Evolutionary conservation across 257 asterid species (phyloP).

Genomic region (Nicotiana obtusifolia): DNA sequence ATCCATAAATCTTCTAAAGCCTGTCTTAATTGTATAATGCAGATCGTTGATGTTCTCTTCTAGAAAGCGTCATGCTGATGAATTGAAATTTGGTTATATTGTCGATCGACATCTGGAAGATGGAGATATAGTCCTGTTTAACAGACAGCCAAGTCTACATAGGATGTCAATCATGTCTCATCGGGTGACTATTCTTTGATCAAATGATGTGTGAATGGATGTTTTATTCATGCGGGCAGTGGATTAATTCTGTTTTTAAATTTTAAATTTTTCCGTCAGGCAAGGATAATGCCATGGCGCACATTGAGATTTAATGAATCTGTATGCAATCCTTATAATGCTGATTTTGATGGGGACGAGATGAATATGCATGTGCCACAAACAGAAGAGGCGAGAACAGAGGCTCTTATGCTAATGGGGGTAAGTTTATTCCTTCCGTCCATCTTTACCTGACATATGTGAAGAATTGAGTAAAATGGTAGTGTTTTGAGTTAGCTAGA

Average conservation of each 20-base stretch:
- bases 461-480: not conserved
- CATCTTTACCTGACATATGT: not conserved
- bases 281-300: slow-evolving; percentile 99
- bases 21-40: slow-evolving; percentile 3
- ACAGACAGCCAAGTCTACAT: slow-evolving; percentile 96
- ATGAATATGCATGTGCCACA: slow-evolving; percentile 99
- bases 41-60: slow-evolving; percentile 50
- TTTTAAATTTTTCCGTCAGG: slow-evolving; percentile 35
- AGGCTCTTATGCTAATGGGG: slow-evolving; percentile 96
- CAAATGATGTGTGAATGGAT: not conserved
- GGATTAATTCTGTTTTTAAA: slow-evolving; percentile 10
- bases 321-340: slow-evolving; percentile 96
- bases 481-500: not conserved
- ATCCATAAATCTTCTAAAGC: not conserved
- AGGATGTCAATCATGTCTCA: slow-evolving; percentile 97
- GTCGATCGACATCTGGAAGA: slow-evolving; percentile 90
- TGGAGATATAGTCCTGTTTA: slow-evolving; percentile 80
- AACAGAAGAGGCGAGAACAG: slow-evolving; percentile 95
- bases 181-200: slow-evolving; percentile 45
- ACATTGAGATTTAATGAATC: slow-evolving; percentile 95
- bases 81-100: slow-evolving; percentile 67
- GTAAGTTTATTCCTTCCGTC: slow-evolving; percentile 30
- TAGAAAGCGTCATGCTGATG: slow-evolving; percentile 73
- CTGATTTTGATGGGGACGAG: slow-evolving; percentile 99
- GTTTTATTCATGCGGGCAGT: not conserved